Percentiles rank a stretch among this genome's conserved stretches.
These are phyloP conservation scores for Rosa persica DNA, from an alignment of 306 rosid species.

Conservation along the genomic window DNA sequence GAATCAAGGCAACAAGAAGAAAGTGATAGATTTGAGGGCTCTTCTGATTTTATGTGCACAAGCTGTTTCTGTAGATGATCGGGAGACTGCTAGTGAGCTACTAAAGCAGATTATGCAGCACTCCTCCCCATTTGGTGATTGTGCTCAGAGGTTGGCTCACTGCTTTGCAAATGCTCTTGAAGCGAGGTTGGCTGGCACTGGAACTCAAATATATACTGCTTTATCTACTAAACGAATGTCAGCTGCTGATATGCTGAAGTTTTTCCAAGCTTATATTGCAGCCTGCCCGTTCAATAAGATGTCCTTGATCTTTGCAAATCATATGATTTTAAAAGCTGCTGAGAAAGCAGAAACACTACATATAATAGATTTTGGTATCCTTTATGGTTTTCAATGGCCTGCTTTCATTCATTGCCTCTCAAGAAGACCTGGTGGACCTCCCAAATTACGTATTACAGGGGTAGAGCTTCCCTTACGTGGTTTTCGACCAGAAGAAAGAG, in stretches of 20 bases:
- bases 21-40: conserved; percentile 58
- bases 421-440: conserved; percentile 30
- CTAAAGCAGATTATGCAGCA: conserved; percentile 68
- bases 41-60: conserved; percentile 64
- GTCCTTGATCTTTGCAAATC: conserved; percentile 22
- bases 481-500: conserved; percentile 60
- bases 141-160: conserved; percentile 67
- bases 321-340: conserved; percentile 26
- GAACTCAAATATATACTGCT: conserved; percentile 41
- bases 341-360: conserved; percentile 37
- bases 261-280: conserved; percentile 34
- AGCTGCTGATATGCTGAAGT: conserved; percentile 50
- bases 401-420: conserved; percentile 31
- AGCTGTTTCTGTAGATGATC: conserved; percentile 56
- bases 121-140: conserved; percentile 57
- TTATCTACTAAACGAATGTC: conserved; percentile 36
- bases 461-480: conserved; percentile 70
- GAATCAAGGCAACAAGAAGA: conserved; percentile 46
- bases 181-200: conserved; percentile 67
- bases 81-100: conserved; percentile 57
- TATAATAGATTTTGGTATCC: conserved; percentile 36
- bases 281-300: conserved; percentile 32
- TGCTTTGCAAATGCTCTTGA: conserved; percentile 61
- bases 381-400: conserved; percentile 34
- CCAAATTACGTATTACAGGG: conserved; percentile 56